Evolutionary conservation across 225 moss, liverwort and hornwort species (phyloP).

Genomic region (Neckera pumila): DNA sequence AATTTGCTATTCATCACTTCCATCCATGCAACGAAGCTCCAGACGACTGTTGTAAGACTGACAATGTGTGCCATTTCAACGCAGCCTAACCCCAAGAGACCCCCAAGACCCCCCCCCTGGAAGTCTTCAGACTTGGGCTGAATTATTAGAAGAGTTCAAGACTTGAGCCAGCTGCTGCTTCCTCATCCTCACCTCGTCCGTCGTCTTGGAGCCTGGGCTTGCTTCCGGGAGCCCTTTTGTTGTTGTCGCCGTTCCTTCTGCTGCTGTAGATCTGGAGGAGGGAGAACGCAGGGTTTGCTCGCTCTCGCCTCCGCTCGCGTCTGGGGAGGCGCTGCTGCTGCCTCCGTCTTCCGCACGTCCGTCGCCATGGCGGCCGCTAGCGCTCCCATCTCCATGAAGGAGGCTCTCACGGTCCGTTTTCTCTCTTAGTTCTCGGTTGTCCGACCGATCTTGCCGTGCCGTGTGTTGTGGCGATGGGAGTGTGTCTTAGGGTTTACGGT

Average conservation of each 20-base stretch:
- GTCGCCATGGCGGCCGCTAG: constrained; percentile 97
- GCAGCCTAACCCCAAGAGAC: not conserved
- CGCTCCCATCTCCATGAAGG: constrained; percentile 98
- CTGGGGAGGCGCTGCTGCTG: constrained; percentile 18
- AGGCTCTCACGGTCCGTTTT: constrained; percentile 82
- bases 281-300: constrained; percentile 8
- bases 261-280: not conserved
- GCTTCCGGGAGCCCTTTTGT: not conserved
- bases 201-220: not conserved
- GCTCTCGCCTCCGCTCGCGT: not conserved
- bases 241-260: not conserved
- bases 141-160: constrained; percentile 5
- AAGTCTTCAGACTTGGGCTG: not conserved
- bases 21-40: not conserved
- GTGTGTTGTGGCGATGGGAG: not conserved
- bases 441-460: constrained; percentile 1
- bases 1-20: not conserved
- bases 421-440: not conserved
- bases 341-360: not conserved
- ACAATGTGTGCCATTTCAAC: not conserved
- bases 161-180: not conserved
- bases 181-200: not conserved
- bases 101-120: not conserved
- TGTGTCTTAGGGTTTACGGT: not conserved
- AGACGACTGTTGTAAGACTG: not conserved